phyloP scores from a whole-genome alignment of 257 asterid species.

The Fraxinus quadrangulata region DNA sequence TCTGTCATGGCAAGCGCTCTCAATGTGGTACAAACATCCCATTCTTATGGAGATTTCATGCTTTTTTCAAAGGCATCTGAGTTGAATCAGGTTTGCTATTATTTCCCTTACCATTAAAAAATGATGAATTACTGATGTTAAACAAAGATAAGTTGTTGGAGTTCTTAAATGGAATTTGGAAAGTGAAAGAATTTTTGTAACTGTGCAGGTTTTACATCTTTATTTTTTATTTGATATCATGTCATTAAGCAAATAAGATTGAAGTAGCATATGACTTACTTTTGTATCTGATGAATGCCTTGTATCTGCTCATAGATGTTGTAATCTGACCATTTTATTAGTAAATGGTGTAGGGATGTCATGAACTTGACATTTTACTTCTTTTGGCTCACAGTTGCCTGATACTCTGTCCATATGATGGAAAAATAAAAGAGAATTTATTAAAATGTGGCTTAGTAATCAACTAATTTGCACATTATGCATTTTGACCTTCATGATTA shows the following conservation, averaged over 20 bases:
- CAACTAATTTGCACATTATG: neutral
- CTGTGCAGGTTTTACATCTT: neutral
- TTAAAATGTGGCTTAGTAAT: neutral
- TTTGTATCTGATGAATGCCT: neutral
- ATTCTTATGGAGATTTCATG: slow-evolving; percentile 81
- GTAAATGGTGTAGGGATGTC: neutral
- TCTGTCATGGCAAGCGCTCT: slow-evolving; percentile 74
- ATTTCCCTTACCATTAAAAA: slow-evolving; percentile 19
- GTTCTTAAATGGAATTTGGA: neutral
- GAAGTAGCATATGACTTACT: slow-evolving; percentile 9
- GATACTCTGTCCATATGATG: neutral
- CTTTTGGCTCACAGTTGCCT: neutral
- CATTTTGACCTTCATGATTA: neutral
- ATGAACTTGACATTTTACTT: neutral
- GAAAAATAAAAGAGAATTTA: neutral
- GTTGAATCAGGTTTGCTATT: slow-evolving; percentile 61
- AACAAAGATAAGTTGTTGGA: neutral
- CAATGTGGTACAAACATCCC: slow-evolving; percentile 80
- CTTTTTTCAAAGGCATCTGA: slow-evolving; percentile 79
- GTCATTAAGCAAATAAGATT: slow-evolving; percentile 22
- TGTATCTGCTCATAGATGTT: slow-evolving; percentile 7
- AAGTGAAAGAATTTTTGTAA: neutral
- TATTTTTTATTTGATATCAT: slow-evolving; percentile 2
- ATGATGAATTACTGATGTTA: slow-evolving; percentile 2
- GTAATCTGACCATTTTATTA: slow-evolving; percentile 6